Percentiles rank a stretch among this genome's conserved stretches.
Conservation (phyloP, 83 land plant species). For the Diphasiastrum complanatum region DNA sequence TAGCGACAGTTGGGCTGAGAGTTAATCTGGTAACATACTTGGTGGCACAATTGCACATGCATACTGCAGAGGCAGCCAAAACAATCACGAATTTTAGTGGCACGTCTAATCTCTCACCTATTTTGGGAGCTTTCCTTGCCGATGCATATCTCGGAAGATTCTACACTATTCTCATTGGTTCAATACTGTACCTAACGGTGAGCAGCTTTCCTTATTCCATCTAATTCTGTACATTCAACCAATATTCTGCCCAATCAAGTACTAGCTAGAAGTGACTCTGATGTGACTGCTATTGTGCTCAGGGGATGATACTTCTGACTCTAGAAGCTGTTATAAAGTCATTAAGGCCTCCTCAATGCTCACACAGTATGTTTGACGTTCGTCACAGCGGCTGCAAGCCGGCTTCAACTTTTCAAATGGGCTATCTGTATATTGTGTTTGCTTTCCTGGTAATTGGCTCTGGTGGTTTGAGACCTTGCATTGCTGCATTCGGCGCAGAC, state of each 20-base stretch:
- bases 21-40: not conserved
- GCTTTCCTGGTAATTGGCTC: constrained; percentile 2
- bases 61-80: not conserved
- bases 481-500: constrained; percentile 15
- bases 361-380: no score
- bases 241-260: not conserved
- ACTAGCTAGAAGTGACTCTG: not conserved
- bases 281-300: not conserved
- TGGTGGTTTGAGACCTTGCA: constrained; percentile 9
- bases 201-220: not conserved
- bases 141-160: constrained; percentile 7
- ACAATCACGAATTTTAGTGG: not conserved
- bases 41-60: not conserved
- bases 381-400: not conserved
- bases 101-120: not conserved
- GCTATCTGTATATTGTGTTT: not conserved
- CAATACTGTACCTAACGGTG: not conserved
- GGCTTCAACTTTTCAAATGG: constrained; percentile 1
- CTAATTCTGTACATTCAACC: not conserved
- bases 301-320: constrained; percentile 9
- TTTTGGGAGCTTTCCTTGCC: not conserved
- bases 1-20: not conserved
- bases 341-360: constrained; percentile 7
- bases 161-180: constrained; percentile 1
- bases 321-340: not conserved